Conservation (phyloP, 2,329 filamentous ascomycete genomes). For the Aspergillus niger region DNA sequence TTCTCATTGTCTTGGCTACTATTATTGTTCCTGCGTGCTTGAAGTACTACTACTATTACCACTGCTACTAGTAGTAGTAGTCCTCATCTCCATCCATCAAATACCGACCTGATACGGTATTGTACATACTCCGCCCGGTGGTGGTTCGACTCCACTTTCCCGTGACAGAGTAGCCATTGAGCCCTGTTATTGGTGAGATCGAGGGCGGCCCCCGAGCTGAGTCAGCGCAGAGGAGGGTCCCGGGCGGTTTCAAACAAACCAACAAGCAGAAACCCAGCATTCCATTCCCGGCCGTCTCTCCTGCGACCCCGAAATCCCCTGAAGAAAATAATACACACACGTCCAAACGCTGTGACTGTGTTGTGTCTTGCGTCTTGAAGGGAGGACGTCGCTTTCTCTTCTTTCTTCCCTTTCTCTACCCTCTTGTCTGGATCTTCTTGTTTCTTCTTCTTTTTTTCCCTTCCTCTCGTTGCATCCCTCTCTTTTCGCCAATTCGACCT, state of each 20-base stretch:
- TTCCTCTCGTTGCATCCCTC: conserved; percentile 12
- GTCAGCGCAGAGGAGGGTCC: conserved; percentile 17
- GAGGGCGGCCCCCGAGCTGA: conserved; percentile 18
- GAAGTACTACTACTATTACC: not conserved
- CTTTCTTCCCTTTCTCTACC: conserved; percentile 9
- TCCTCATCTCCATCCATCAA: not conserved
- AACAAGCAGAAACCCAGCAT: not conserved
- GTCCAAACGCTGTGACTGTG: conserved; percentile 3
- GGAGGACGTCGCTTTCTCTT: not conserved
- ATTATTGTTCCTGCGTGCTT: too few species aligned
- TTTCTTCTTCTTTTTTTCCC: conserved; percentile 7
- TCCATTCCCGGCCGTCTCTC: conserved; percentile 26
- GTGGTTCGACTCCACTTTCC: conserved; percentile 1
- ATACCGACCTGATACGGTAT: not conserved
- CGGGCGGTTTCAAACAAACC: conserved; percentile 16
- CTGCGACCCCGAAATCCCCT: conserved; percentile 16
- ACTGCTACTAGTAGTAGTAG: not conserved
- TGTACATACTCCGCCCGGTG: not conserved
- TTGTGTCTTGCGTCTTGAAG: not conserved
- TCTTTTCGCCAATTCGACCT: conserved; percentile 1
- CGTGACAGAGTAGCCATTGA: not conserved
- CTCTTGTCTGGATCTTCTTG: conserved; percentile 8
- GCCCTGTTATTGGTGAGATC: conserved; percentile 8
- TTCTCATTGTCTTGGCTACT: too few species aligned
- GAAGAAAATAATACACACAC: conserved; percentile 18